Evolutionary conservation across 2,329 filamentous ascomycete species (phyloP).

Genomic region (Epichloe hybrida): DNA sequence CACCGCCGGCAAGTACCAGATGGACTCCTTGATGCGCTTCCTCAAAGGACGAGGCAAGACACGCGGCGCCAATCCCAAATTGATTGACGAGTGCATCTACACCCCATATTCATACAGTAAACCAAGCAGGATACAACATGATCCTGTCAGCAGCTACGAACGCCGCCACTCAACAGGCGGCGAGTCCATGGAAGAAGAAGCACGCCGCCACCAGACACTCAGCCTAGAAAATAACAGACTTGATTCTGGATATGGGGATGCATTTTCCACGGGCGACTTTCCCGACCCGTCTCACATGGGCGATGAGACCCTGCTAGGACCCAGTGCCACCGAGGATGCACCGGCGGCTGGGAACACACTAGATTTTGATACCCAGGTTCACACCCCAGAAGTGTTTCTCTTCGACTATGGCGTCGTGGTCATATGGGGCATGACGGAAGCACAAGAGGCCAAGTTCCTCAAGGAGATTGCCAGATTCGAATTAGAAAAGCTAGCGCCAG

Average conservation of each 20-base stretch:
- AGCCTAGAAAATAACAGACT: constrained; percentile 36
- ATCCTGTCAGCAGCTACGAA: constrained; percentile 38
- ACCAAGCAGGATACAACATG: constrained; percentile 11
- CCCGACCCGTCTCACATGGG: constrained; percentile 13
- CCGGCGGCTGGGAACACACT: constrained; percentile 34
- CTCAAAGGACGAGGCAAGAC: constrained; percentile 71
- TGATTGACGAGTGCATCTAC: constrained; percentile 97
- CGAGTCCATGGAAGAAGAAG: constrained; percentile 29
- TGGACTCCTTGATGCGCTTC: constrained; percentile 81
- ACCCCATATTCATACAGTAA: constrained; percentile 75
- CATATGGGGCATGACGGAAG: constrained; percentile 93
- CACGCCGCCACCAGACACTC: constrained; percentile 40
- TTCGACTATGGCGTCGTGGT: constrained; percentile 97
- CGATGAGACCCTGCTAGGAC: constrained; percentile 22
- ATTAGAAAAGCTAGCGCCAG: constrained; percentile 71
- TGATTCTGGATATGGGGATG: constrained; percentile 18
- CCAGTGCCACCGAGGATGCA: constrained; percentile 21
- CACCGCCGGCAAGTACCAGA: constrained; percentile 80
- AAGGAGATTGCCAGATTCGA: constrained; percentile 94
- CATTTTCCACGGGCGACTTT: constrained; percentile 14
- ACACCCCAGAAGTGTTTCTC: constrained; percentile 88
- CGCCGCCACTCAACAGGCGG: constrained; percentile 66
- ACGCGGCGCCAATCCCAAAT: constrained; percentile 70
- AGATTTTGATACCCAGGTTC: constrained; percentile 77
- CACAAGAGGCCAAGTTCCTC: constrained; percentile 79